A percentile compares a stretch with the other conserved stretches of the same genome.
Conservation (phyloP, 805 yeast species). For the Kluyveromyces wickerhamii region DNA sequence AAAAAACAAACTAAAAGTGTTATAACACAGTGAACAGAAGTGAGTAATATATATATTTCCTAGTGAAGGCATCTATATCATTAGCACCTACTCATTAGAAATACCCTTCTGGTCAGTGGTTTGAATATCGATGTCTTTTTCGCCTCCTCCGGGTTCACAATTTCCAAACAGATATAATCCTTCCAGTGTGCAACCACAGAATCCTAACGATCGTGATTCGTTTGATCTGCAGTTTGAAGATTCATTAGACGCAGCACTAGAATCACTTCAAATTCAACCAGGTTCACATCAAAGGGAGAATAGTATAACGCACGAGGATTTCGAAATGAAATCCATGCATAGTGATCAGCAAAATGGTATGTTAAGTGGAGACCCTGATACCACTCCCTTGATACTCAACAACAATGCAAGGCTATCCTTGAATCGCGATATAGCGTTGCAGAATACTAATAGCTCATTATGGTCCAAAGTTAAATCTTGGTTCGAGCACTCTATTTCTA, state of each 20-base stretch:
- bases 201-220: constrained; percentile 28
- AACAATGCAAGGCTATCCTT: background rate
- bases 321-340: constrained; percentile 26
- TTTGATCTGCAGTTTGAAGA: constrained; percentile 58
- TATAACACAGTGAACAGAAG: too few relatives aligned
- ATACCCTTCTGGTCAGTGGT: too few relatives aligned
- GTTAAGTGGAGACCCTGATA: constrained; percentile 11
- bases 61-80: too few relatives aligned
- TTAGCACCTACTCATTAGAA: too few relatives aligned
- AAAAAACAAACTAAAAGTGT: too few relatives aligned
- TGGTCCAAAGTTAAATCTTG: constrained; percentile 13
- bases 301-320: constrained; percentile 18
- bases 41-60: too few relatives aligned
- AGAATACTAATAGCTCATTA: constrained; percentile 3
- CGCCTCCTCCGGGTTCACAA: constrained; percentile 17
- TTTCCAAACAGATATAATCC: background rate
- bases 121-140: constrained; percentile 15
- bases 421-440: background rate
- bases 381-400: constrained; percentile 9
- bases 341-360: constrained; percentile 18
- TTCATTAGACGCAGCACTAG: constrained; percentile 59
- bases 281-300: constrained; percentile 3
- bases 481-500: constrained; percentile 2
- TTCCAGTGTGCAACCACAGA: constrained; percentile 2
- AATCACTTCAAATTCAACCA: constrained; percentile 35